phyloP scores from a whole-genome alignment of 495 filamentous ascomycete genomes.

The Hypoxylon lienhwacheense region DNA sequence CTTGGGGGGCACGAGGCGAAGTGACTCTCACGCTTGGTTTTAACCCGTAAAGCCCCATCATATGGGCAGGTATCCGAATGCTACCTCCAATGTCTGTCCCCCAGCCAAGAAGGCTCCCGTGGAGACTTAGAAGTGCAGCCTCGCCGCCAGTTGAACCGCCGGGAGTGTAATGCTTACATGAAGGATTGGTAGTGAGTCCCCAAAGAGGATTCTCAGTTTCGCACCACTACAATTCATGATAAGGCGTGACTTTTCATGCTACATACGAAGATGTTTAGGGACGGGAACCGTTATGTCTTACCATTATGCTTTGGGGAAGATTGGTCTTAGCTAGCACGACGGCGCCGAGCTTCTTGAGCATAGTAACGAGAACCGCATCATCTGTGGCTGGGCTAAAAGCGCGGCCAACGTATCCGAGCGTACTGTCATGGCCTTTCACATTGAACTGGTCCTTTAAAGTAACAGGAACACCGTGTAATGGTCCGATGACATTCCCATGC shows the following conservation, averaged over 20 bases:
- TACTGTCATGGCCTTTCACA: conserved; percentile 73
- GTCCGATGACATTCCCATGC: conserved; percentile 54
- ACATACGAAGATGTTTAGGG: neutral
- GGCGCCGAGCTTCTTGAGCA: conserved; percentile 78
- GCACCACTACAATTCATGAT: conserved; percentile 49
- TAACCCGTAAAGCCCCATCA: conserved; percentile 80
- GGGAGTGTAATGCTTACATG: conserved; percentile 72
- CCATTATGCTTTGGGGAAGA: conserved; percentile 78
- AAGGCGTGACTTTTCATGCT: neutral
- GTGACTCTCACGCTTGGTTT: conserved; percentile 59
- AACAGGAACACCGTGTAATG: conserved; percentile 74
- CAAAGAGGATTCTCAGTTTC: conserved; percentile 80
- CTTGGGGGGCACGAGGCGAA: conserved; percentile 31
- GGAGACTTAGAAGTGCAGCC: conserved; percentile 70
- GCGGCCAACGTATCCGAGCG: conserved; percentile 72
- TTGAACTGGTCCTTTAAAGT: conserved; percentile 78
- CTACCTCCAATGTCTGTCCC: conserved; percentile 84
- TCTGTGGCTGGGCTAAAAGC: conserved; percentile 51
- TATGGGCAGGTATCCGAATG: conserved; percentile 77
- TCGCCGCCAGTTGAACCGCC: conserved; percentile 85
- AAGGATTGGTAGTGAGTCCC: conserved; percentile 73
- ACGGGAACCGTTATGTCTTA: conserved; percentile 43
- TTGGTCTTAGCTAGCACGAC: conserved; percentile 86
- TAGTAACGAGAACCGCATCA: conserved; percentile 67
- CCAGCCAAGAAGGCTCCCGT: conserved; percentile 75